A percentile compares a stretch with the other conserved stretches of the same genome.
phyloP scores from a whole-genome alignment of 163 green algal genomes.

The Volvox carteri region DNA sequence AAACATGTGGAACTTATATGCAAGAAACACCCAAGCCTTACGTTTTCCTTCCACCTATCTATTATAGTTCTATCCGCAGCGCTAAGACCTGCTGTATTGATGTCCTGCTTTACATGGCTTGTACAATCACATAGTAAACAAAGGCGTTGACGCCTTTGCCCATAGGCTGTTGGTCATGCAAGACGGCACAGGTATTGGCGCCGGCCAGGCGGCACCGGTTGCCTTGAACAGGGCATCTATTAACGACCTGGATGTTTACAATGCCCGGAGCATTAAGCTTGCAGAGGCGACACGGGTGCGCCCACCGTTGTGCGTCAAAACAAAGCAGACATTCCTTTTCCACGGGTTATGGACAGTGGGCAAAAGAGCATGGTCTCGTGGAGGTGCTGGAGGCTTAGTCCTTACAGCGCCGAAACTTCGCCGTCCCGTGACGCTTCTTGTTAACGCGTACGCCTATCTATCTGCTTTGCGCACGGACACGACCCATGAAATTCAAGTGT shows the following conservation, averaged over 20 bases:
- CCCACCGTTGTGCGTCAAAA: constrained; percentile 22
- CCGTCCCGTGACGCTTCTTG: constrained; percentile 1
- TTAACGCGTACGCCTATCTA: neutral
- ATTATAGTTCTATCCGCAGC: neutral
- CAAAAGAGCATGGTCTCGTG: neutral
- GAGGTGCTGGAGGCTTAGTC: neutral
- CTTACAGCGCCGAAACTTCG: neutral
- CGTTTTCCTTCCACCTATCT: constrained; percentile 16
- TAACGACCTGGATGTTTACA: constrained; percentile 49
- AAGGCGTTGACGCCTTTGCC: neutral
- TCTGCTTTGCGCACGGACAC: neutral
- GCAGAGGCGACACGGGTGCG: constrained; percentile 55
- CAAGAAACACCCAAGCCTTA: neutral
- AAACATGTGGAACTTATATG: neutral
- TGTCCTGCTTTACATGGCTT: constrained; percentile 14
- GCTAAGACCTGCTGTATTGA: neutral
- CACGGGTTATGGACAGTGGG: neutral
- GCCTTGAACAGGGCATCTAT: neutral
- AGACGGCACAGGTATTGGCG: neutral
- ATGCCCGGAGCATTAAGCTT: constrained; percentile 50
- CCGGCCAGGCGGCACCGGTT: constrained; percentile 3
- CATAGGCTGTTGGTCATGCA: neutral
- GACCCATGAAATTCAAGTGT: neutral
- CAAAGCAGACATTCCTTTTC: neutral
- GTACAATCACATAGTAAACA: neutral